Evolutionary conservation across 257 asterid genomes (phyloP).

Genomic region (Leptodermis oblonga): DNA sequence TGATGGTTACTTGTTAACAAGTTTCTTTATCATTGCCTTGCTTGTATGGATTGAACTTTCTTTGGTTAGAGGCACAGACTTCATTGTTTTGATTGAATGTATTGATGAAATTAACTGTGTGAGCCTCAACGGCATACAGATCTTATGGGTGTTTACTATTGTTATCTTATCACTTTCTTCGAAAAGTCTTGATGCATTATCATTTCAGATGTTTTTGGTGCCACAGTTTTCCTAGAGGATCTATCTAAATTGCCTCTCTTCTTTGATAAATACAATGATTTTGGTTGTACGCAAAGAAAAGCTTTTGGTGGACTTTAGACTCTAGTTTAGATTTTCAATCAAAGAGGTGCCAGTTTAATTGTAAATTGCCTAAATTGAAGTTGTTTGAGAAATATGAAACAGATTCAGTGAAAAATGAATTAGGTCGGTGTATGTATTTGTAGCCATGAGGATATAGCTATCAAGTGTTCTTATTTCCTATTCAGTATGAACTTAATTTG

Average conservation of each 20-base stretch:
- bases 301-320: not conserved
- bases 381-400: not conserved
- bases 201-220: not conserved
- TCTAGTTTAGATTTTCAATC: not conserved
- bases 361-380: not conserved
- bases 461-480: not conserved
- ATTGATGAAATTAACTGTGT: not conserved
- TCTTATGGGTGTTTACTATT: not conserved
- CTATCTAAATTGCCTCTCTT: not conserved
- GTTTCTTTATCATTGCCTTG: not conserved
- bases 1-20: not conserved
- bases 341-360: not conserved
- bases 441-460: not conserved
- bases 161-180: not conserved
- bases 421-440: not conserved
- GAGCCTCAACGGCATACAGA: not conserved
- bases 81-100: not conserved
- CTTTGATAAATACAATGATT: not conserved
- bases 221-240: not conserved
- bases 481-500: not conserved
- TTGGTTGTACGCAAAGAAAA: not conserved
- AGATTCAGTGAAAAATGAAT: not conserved
- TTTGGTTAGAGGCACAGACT: not conserved
- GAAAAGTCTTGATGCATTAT: not conserved
- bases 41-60: not conserved